A percentile compares a stretch with the other conserved stretches of the same genome.
phyloP scores from a whole-genome alignment of 116 monocot genomes.

The Zostera marina region DNA sequence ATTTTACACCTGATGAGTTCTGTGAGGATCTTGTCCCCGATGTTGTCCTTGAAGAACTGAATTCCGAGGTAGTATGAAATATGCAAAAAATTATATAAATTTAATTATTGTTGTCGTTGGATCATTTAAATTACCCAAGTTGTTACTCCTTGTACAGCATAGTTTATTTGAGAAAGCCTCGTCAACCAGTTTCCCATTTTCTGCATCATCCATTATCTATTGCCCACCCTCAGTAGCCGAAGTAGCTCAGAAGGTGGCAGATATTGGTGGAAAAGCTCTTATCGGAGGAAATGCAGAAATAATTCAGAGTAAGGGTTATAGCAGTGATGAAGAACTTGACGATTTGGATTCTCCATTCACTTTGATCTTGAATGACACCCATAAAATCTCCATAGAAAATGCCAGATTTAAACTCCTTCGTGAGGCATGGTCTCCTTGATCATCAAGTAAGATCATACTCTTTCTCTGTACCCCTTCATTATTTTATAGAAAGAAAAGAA shows the following conservation, averaged over 20 bases:
- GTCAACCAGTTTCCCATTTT: slow-evolving; percentile 36
- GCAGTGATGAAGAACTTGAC: slow-evolving; percentile 84
- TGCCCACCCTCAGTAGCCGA: slow-evolving; percentile 24
- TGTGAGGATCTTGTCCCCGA: slow-evolving; percentile 82
- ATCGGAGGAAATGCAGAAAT: slow-evolving; percentile 41
- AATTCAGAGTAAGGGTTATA: slow-evolving; percentile 66
- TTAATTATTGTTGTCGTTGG: background rate
- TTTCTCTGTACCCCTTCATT: background rate
- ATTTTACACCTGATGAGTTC: slow-evolving; percentile 94
- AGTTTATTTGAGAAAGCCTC: slow-evolving; percentile 29
- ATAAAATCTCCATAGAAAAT: slow-evolving; percentile 18
- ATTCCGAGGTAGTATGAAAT: slow-evolving; percentile 26
- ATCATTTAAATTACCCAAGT: background rate
- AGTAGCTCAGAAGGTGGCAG: slow-evolving; percentile 48
- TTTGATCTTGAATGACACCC: slow-evolving; percentile 40
- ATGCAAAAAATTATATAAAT: background rate
- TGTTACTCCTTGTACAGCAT: slow-evolving; percentile 14
- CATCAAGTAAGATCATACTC: background rate
- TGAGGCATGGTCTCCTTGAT: slow-evolving; percentile 12
- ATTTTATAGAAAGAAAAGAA: background rate
- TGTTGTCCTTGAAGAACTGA: slow-evolving; percentile 64
- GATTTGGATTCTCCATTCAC: slow-evolving; percentile 54
- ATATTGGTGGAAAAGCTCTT: slow-evolving; percentile 18
- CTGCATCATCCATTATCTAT: slow-evolving; percentile 47
- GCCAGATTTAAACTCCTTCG: slow-evolving; percentile 50